Evolutionary conservation across 2,329 filamentous ascomycete species (phyloP).

Genomic region (Rutstroemia sp.): DNA sequence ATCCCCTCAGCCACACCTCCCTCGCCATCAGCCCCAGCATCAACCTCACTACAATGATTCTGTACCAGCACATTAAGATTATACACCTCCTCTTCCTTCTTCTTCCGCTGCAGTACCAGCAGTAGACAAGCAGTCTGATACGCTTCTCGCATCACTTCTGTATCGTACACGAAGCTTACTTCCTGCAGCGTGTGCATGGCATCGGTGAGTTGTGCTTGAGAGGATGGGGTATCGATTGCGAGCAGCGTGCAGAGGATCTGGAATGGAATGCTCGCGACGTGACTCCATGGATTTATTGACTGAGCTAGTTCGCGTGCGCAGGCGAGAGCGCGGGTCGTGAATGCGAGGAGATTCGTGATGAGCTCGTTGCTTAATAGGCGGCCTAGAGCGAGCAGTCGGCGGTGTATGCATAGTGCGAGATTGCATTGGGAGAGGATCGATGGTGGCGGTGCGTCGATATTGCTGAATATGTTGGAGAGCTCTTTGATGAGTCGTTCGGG

Average conservation of each 20-base stretch:
- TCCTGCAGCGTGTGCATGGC: constrained; percentile 9
- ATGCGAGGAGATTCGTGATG: neutral
- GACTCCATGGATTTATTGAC: constrained; percentile 6
- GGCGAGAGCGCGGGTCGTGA: neutral
- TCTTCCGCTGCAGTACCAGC: constrained; percentile 1
- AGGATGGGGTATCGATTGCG: constrained; percentile 8
- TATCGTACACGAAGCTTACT: constrained; percentile 4
- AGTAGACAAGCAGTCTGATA: constrained; percentile 8
- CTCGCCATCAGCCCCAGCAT: too few relatives aligned
- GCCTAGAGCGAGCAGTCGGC: neutral
- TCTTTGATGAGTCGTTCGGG: neutral
- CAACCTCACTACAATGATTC: too few relatives aligned
- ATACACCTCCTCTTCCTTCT: neutral
- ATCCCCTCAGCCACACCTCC: too few relatives aligned
- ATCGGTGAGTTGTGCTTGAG: constrained; percentile 4
- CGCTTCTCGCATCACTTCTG: constrained; percentile 2
- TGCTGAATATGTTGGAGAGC: neutral
- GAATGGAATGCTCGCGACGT: constrained; percentile 13
- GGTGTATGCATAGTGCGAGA: constrained; percentile 5
- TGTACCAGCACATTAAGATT: too few relatives aligned
- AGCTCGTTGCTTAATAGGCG: neutral
- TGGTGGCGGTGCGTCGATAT: neutral
- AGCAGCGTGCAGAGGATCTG: constrained; percentile 12
- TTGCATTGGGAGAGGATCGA: constrained; percentile 5
- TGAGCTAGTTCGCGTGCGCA: neutral